Percentiles rank a stretch among this genome's conserved stretches.
Conservation (phyloP, 2,329 filamentous ascomycete species). For the Cryoendolithus antarcticus region DNA sequence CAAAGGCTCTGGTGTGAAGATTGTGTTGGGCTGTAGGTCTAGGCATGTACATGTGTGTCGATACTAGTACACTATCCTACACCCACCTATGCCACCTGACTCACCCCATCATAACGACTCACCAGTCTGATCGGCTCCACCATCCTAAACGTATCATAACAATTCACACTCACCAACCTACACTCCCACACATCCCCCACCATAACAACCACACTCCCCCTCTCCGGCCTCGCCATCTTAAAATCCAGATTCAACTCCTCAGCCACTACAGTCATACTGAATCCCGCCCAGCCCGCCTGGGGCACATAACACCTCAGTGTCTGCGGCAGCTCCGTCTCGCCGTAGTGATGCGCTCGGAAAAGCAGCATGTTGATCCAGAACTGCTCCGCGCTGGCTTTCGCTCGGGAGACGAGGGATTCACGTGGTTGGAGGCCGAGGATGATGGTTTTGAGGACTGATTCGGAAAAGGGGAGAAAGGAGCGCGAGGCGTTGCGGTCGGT, state of each 20-base stretch:
- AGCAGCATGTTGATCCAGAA: conserved; percentile 44
- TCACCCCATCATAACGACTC: no score
- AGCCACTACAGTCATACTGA: conserved; percentile 5
- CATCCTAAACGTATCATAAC: conserved; percentile 20
- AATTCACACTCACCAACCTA: conserved; percentile 25
- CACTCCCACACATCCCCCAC: conserved; percentile 36
- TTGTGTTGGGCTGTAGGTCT: no score
- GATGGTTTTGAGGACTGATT: conserved; percentile 34
- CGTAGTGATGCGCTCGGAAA: conserved; percentile 46
- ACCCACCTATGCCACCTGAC: no score
- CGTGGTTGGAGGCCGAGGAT: conserved; percentile 34
- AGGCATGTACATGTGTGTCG: no score
- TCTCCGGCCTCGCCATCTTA: conserved; percentile 11
- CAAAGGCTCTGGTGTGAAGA: no score
- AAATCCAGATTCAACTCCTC: conserved; percentile 13
- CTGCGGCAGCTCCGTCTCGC: conserved; percentile 36
- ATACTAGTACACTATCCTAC: no score
- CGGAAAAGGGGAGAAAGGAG: conserved; percentile 37
- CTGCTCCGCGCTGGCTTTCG: conserved; percentile 22
- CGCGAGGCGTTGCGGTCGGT: conserved; percentile 6
- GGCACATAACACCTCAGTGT: conserved; percentile 10
- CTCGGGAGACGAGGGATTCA: conserved; percentile 31
- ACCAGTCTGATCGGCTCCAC: conserved; percentile 29
- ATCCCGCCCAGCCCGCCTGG: not conserved
- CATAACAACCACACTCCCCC: conserved; percentile 1